These are phyloP conservation scores for Globisporangium orthogonon DNA, from an alignment of 352 stramenopile genomes.

Conservation along the genomic window DNA sequence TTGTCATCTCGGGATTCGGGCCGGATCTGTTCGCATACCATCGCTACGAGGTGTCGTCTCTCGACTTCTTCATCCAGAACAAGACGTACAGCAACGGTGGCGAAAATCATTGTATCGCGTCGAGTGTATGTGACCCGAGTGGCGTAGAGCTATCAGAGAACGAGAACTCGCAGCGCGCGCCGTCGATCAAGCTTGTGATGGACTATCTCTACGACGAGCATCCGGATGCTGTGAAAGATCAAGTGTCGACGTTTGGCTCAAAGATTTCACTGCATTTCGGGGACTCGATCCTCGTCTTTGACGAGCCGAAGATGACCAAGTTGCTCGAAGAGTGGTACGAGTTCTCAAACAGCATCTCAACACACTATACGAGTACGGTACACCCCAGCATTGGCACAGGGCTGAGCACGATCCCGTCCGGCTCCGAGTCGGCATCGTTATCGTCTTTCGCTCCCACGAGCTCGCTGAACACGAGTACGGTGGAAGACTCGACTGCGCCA, in stretches of 20 bases:
- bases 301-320: slow-evolving; percentile 62
- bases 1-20: slow-evolving; percentile 69
- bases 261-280: slow-evolving; percentile 64
- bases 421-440: slow-evolving; percentile 6
- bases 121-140: slow-evolving; percentile 37
- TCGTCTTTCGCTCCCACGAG: slow-evolving; percentile 13
- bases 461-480: slow-evolving; percentile 14
- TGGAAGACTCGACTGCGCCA: slow-evolving; percentile 16
- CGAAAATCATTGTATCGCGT: slow-evolving; percentile 68
- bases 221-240: slow-evolving; percentile 36
- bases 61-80: slow-evolving; percentile 78
- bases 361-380: slow-evolving; percentile 25
- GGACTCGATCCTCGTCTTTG: slow-evolving; percentile 64
- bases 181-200: slow-evolving; percentile 49
- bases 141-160: not conserved
- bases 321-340: slow-evolving; percentile 57
- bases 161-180: slow-evolving; percentile 8
- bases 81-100: slow-evolving; percentile 27
- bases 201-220: slow-evolving; percentile 65
- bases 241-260: slow-evolving; percentile 59
- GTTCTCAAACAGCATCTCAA: slow-evolving; percentile 52
- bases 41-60: slow-evolving; percentile 54
- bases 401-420: slow-evolving; percentile 13
- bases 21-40: slow-evolving; percentile 80
- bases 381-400: slow-evolving; percentile 18